Evolutionary conservation across 2,329 filamentous ascomycete species (phyloP).

Genomic region (Nannizziopsis arthrosporioides): DNA sequence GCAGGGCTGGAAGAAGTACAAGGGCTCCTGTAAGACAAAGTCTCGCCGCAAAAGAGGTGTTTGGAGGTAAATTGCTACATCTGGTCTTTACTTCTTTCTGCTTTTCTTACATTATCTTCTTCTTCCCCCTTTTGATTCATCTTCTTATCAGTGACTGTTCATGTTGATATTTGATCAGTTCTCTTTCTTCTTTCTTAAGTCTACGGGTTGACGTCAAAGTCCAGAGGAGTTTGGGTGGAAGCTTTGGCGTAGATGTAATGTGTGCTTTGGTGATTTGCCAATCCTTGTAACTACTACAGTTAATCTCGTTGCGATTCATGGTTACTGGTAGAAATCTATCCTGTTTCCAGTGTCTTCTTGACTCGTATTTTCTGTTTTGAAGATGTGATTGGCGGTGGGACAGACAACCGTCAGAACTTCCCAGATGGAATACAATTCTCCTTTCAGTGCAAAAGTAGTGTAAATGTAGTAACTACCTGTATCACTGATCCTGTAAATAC

Average conservation of each 20-base stretch:
- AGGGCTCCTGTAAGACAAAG: background rate
- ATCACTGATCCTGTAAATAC: too few relatives aligned
- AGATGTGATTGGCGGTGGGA: too few relatives aligned
- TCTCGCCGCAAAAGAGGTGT: background rate
- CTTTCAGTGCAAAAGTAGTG: too few relatives aligned
- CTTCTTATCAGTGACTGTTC: background rate
- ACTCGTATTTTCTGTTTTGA: too few relatives aligned
- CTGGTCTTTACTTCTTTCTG: background rate
- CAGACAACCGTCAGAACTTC: too few relatives aligned
- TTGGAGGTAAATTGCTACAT: background rate
- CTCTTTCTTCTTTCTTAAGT: background rate
- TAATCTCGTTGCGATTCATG: too few relatives aligned
- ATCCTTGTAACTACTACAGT: background rate
- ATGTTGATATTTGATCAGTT: conserved; percentile 4
- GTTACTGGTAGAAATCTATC: background rate
- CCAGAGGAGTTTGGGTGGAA: conserved; percentile 1
- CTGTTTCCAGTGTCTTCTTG: background rate
- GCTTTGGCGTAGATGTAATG: background rate
- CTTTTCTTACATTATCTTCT: too few relatives aligned
- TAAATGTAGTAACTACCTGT: too few relatives aligned
- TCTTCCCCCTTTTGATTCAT: background rate
- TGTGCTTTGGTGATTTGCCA: background rate
- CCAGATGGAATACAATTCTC: too few relatives aligned
- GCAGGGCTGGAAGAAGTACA: background rate
- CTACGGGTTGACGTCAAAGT: conserved; percentile 3